phyloP scores from a whole-genome alignment of 495 filamentous ascomycete genomes.

The Tuber calosporum region DNA sequence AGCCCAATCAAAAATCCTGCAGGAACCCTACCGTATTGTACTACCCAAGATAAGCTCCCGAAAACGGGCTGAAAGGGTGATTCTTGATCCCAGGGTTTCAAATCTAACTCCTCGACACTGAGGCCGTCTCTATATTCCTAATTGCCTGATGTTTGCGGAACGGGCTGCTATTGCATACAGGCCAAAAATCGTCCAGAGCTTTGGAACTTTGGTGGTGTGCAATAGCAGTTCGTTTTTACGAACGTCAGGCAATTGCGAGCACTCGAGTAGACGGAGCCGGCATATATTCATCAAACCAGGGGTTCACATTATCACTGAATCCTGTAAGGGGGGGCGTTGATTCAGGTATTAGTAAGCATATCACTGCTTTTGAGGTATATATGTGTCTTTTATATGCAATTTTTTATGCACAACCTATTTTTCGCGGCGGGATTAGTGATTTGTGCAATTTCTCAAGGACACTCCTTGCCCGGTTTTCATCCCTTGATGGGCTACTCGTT shows the following conservation, averaged over 20 bases:
- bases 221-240: no score
- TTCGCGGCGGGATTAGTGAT: background rate
- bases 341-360: no score
- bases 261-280: background rate
- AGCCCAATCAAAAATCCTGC: background rate
- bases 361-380: no score
- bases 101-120: background rate
- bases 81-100: background rate
- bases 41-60: background rate
- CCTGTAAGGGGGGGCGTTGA: background rate
- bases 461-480: background rate
- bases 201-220: no score
- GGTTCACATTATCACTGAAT: background rate
- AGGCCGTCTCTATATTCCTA: background rate
- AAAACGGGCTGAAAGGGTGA: background rate
- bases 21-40: background rate
- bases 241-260: no score
- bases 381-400: background rate
- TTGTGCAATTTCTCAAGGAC: background rate
- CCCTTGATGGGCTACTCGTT: background rate
- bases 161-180: no score
- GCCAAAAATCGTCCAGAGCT: no score
- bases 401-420: background rate
- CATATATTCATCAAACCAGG: background rate
- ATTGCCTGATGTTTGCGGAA: no score